A percentile compares a stretch with the other conserved stretches of the same genome.
phyloP scores from a whole-genome alignment of 2,329 filamentous ascomycete genomes.

The Neonectria hederae region DNA sequence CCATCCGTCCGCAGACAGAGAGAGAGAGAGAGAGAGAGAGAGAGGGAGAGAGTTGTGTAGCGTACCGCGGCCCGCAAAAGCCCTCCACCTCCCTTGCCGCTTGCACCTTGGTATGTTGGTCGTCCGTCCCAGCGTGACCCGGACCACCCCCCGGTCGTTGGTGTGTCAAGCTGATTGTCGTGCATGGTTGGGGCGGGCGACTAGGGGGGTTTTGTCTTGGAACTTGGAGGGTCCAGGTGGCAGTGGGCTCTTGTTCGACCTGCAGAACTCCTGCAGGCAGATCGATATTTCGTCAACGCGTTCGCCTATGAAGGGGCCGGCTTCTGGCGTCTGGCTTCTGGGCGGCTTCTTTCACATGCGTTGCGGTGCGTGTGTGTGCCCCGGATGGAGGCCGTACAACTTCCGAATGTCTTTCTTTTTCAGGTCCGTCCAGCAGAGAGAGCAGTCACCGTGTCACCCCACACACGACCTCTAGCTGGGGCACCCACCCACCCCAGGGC shows the following conservation, averaged over 20 bases:
- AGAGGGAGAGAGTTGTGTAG: not conserved
- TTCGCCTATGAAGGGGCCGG: not conserved
- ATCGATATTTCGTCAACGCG: conserved; percentile 14
- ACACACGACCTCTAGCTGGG: not conserved
- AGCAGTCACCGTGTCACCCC: not conserved
- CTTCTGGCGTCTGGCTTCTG: not conserved
- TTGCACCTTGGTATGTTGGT: too few relatives aligned
- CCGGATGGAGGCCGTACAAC: not conserved
- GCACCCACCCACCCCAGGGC: not conserved
- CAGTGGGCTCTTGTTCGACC: not conserved
- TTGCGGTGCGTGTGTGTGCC: not conserved
- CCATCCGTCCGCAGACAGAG: not conserved
- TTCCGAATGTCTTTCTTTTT: conserved; percentile 6
- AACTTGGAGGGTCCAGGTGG: not conserved
- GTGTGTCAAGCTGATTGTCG: conserved; percentile 18
- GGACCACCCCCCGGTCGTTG: not conserved
- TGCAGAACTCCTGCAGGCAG: conserved; percentile 24
- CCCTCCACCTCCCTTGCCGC: too few relatives aligned
- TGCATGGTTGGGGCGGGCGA: conserved; percentile 12
- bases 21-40: not conserved
- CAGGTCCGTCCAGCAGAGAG: not conserved
- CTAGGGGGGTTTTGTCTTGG: not conserved
- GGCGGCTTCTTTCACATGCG: conserved; percentile 15
- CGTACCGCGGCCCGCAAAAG: not conserved
- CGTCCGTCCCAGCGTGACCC: conserved; percentile 20